Evolutionary conservation across 2,329 filamentous ascomycete genomes (phyloP), one percentile per base, ranked within the genome.

Genomic region (Calonectria pauciramosa): DNA sequence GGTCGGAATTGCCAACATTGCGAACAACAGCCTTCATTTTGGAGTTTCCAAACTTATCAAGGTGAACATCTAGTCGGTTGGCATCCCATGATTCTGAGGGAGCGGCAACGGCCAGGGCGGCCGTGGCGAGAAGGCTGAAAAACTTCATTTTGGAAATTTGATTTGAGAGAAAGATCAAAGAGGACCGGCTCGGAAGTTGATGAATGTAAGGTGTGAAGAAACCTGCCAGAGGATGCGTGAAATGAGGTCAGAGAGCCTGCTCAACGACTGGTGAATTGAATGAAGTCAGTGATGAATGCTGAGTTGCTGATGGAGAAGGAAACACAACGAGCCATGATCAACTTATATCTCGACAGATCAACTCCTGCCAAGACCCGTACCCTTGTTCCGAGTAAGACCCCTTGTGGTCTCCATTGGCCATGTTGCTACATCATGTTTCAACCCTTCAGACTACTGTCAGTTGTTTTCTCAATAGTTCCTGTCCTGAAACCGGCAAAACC

Each of bases 161-260:
- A n/a, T 14, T 63, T 11, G 23, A 28, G 26, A 8, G 26, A 63
- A 20, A 7, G 7, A 34, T 30, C 36, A 38, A 23, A 38, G 23
- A 41, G 36, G 30, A 14, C 56, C n/a, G 26, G 56, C 23, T 63
- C 56, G 13, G 23, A 11, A 10, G 44, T 20, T 41, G 44, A 23
- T 47, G n/a, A 47, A 47, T 23, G 3, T 1, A 47, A 47, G 23
- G 10, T 47, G 44, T 9, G 20, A 47, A 47, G 9, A 47, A n/a
- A 6, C 44, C 44, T 47, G n/a, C n/a, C n/a, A 9, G 44, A 47
- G 44, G 44, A 47, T 47, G 2, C 3, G 23, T 5, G 16, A 63
- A 63, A 41, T 14, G 26, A 26, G 41, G 36, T 63, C 36, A 63
- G 56, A 60, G 56, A 63, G 56, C 56, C 56, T 63, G 56, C 36